phyloP scores from a whole-genome alignment of 805 yeast species.

The Maudiozyma saulgeensis region DNA sequence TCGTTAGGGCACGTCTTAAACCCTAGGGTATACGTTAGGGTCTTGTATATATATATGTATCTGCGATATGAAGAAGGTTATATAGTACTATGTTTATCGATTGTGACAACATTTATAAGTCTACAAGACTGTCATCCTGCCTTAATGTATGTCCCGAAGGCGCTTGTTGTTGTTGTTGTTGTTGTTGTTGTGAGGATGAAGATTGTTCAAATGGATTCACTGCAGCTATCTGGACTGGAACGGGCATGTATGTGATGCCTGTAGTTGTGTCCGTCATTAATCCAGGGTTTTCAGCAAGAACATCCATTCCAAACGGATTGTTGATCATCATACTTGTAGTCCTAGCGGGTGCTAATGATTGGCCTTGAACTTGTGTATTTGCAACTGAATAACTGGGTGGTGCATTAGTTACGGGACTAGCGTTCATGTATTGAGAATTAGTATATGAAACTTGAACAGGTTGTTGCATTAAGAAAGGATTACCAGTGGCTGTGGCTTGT shows the following conservation, averaged over 20 bases:
- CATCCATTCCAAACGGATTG: not conserved
- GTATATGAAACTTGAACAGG: conserved; percentile 7
- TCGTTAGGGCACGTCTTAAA: no score
- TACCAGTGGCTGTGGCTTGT: conserved; percentile 14
- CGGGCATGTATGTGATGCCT: conserved; percentile 7
- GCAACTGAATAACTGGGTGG: conserved; percentile 10
- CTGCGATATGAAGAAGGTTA: no score
- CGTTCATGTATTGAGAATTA: not conserved
- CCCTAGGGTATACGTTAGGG: no score
- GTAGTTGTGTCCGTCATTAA: conserved; percentile 1
- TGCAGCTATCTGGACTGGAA: conserved; percentile 8
- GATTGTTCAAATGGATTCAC: conserved; percentile 3
- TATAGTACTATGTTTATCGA: no score
- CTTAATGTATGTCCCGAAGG: conserved; percentile 7
- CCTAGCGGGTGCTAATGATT: not conserved
- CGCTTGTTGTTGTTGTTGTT: conserved; percentile 6
- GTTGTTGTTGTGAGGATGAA: conserved; percentile 6
- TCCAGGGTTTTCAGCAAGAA: not conserved
- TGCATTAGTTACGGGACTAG: conserved; percentile 12
- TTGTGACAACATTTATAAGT: not conserved
- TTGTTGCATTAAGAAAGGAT: conserved; percentile 16
- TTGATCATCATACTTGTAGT: not conserved
- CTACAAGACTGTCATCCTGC: not conserved
- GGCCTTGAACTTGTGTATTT: not conserved
- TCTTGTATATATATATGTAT: no score